Evolutionary conservation across 139 green algal species (phyloP), one percentile per base, ranked within the genome.

Genomic region (Closterium sp.): DNA sequence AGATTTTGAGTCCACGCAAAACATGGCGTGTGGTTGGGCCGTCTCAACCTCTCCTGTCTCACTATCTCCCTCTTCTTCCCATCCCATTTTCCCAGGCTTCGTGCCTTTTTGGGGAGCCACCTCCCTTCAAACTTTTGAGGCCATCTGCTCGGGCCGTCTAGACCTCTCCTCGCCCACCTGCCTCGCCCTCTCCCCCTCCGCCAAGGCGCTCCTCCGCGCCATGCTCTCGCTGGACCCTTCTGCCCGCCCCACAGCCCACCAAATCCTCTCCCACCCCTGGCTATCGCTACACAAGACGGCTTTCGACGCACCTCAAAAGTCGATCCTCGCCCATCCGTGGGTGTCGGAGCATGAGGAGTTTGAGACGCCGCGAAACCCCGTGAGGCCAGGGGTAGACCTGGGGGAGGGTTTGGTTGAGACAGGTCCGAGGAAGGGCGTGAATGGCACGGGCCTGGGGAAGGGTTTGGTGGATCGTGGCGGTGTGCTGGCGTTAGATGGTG

Each of bases 41-140:
- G 42, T 62, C 42, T 62, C 42, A 7, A 62, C 42, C 42, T 62
- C 42, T 73, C 50, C 50, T 73, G 3, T 45, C 38, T 45, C 38
- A 45, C 38, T 6, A 4, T 6, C 38, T 45, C 13, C 50, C 50
- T 73, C 50, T 10, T 11, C 50, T 73, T 11, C 13, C 50, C 50
- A 73, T 73, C 50, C 13, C 50, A 24, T 11, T 24, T 10, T 22
- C 50, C 50, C 50, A 73, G 50, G 50, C 50, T 73, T 73, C 50
- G 50, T 97, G 38, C 97, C 97, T 17, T 99, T 99, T 93, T 98
- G 97, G 93, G 97, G 97, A 30, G 96, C 97, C 88, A 98, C 96
- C 13, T 97, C 98, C 92, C 95, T 98, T 94, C 92, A 97, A 89
- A 97, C 97, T 87, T 97, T 97, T 88, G 94, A 96, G 86, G 86